Evolutionary conservation across 306 rosid genomes (phyloP), one percentile per base, ranked within the genome.

Genomic region (Pterocarpus macrocarpus): DNA sequence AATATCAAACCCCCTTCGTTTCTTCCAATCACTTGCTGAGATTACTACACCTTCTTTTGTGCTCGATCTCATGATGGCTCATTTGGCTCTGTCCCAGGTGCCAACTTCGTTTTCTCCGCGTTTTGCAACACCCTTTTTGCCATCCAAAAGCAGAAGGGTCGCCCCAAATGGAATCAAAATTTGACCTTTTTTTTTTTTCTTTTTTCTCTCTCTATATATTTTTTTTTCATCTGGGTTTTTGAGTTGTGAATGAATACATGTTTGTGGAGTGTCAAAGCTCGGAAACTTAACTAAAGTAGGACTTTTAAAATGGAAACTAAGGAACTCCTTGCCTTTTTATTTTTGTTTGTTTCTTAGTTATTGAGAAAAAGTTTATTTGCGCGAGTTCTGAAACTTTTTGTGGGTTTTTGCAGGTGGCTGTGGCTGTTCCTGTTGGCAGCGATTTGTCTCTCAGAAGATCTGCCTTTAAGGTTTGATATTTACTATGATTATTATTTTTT

Each of bases 401-500:
- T 59, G 65, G 59, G 45, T 59, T 80, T 76, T 47, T 62, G 81
- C 84, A 87, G 90, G 32, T 77, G 69, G 77, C 65, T 77, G 33
- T 81, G 64, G 75, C 87, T 81, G 86, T 78, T 81, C 87, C 90
- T 77, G 80, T 74, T 57, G 73, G 86, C 78, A 73, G 36, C 72
- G 90, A 87, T 84, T 77, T 83, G 35, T 69, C 87, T 71, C 71
- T 78, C 73, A 81, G 82, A 84, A 87, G 87, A 84, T 87, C 87
- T 63, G 84, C 69, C 28, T 75, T 87, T 57, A 87, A 87, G 90
- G 90, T 87, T 77, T 81, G 70, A 53, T 36, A 4, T 56, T 73
- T 52, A 49, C 62, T 55, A 6, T 67, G 45, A 39, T 81, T 77
- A 28, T 1, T 49, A n/a, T n/a, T 55, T n/a, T 15, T 81, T 70